Conservation (phyloP, 202 grass and related monocot genomes). For the Elaeis oleifera region DNA sequence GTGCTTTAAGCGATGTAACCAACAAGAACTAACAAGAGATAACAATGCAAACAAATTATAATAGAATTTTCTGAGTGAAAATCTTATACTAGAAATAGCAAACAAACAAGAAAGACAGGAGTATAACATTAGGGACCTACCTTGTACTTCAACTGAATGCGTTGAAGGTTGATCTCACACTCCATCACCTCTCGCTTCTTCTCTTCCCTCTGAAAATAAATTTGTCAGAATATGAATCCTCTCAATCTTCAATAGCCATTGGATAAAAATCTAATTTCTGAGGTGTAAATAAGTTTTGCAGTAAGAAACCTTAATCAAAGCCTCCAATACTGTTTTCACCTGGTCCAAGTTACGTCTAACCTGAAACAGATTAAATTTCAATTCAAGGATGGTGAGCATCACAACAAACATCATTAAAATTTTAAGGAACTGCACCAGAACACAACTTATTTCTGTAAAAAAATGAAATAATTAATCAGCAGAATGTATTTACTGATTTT, state of each 20-base stretch:
- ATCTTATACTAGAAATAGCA: neutral
- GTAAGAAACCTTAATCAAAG: conserved; percentile 77
- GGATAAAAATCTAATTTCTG: conserved; percentile 13
- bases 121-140: conserved; percentile 23
- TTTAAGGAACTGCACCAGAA: neutral
- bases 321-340: conserved; percentile 72
- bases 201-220: conserved; percentile 77
- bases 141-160: conserved; percentile 90
- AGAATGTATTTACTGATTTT: no score
- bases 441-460: neutral
- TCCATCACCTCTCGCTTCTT: conserved; percentile 76
- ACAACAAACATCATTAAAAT: conserved; percentile 7
- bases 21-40: no score
- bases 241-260: conserved; percentile 17
- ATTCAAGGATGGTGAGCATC: conserved; percentile 15
- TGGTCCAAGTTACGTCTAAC: conserved; percentile 93
- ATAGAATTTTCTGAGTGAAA: neutral
- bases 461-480: no score
- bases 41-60: neutral
- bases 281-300: neutral
- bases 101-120: neutral
- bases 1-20: no score
- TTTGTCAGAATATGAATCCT: neutral
- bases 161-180: conserved; percentile 76
- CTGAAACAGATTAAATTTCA: conserved; percentile 41